Percentiles rank a stretch among this genome's conserved stretches.
Conservation (phyloP, 345 rosid species). For the Linum usitatissimum region DNA sequence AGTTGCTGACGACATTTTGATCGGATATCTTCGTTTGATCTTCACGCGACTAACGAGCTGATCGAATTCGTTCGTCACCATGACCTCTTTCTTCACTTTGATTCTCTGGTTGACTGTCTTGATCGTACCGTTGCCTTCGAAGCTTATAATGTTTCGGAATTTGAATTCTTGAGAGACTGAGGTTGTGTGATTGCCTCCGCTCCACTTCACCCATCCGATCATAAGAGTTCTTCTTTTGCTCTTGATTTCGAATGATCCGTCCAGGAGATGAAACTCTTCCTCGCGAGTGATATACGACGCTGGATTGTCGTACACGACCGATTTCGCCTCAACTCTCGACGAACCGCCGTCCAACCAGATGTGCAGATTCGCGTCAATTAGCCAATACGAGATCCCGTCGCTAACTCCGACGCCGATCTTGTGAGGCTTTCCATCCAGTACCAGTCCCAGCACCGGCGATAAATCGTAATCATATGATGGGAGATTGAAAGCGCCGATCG, state of each 20-base stretch:
- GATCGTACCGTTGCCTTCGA: conserved; percentile 35
- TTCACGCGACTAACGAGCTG: conserved; percentile 11
- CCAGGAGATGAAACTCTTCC: conserved; percentile 38
- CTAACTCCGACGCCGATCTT: conserved; percentile 43
- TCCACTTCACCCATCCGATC: conserved; percentile 65
- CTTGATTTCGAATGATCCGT: conserved; percentile 47
- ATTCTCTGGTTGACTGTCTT: conserved; percentile 42
- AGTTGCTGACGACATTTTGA: conserved; percentile 39
- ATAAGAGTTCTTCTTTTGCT: conserved; percentile 36
- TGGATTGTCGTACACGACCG: conserved; percentile 22
- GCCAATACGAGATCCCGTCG: conserved; percentile 67
- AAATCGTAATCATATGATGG: conserved; percentile 72
- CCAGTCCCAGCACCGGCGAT: conserved; percentile 55
- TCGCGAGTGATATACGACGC: conserved; percentile 18
- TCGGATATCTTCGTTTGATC: conserved; percentile 35
- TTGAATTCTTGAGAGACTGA: conserved; percentile 28
- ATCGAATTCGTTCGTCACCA: conserved; percentile 29
- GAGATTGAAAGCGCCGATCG: conserved; percentile 60
- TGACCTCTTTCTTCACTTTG: conserved; percentile 28
- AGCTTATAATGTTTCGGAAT: conserved; percentile 33
- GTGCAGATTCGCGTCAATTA: conserved; percentile 72
- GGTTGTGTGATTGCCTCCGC: conserved; percentile 53
- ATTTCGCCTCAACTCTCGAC: conserved; percentile 29
- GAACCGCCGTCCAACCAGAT: conserved; percentile 49
- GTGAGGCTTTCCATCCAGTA: conserved; percentile 53